These are phyloP conservation scores for Ogataea zsoltii DNA, from an alignment of 805 yeast genomes.

Conservation along the genomic window DNA sequence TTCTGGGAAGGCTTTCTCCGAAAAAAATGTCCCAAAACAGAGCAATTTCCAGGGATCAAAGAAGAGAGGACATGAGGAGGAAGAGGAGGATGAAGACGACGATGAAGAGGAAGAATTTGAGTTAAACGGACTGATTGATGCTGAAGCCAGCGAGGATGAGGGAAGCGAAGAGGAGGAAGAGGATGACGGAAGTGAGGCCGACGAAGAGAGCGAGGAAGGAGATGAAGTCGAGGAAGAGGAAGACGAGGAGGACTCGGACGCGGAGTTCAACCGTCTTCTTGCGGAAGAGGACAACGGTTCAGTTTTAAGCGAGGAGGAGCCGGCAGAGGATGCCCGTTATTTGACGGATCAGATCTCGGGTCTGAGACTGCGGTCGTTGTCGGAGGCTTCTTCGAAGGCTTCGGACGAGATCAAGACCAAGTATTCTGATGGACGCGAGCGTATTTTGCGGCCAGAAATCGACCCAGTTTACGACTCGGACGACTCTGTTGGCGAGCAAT, in stretches of 20 bases:
- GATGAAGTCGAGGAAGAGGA: conserved; percentile 23
- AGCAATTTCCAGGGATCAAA: conserved; percentile 5
- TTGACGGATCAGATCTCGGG: conserved; percentile 57
- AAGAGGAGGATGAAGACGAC: conserved; percentile 20
- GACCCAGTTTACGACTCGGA: conserved; percentile 94
- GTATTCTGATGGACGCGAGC: conserved; percentile 77
- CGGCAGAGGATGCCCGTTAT: conserved; percentile 49
- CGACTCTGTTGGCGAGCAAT: conserved; percentile 79
- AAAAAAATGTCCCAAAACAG: background rate
- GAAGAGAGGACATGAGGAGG: conserved; percentile 13
- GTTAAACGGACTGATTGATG: conserved; percentile 41
- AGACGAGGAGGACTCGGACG: conserved; percentile 42
- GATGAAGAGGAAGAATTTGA: conserved; percentile 27
- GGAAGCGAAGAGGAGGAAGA: conserved; percentile 27
- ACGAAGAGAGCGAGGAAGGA: conserved; percentile 20
- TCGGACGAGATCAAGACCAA: conserved; percentile 42
- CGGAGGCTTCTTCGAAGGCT: conserved; percentile 38
- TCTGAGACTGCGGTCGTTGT: conserved; percentile 51
- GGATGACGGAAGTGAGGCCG: conserved; percentile 24
- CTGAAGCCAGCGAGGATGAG: conserved; percentile 36
- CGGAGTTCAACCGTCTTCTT: conserved; percentile 11
- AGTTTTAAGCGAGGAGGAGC: conserved; percentile 41
- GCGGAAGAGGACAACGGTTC: conserved; percentile 26
- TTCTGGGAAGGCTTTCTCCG: background rate
- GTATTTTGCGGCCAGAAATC: conserved; percentile 83